Conservation (phyloP, 2,329 filamentous ascomycete species). For the Bertia moriformis region DNA sequence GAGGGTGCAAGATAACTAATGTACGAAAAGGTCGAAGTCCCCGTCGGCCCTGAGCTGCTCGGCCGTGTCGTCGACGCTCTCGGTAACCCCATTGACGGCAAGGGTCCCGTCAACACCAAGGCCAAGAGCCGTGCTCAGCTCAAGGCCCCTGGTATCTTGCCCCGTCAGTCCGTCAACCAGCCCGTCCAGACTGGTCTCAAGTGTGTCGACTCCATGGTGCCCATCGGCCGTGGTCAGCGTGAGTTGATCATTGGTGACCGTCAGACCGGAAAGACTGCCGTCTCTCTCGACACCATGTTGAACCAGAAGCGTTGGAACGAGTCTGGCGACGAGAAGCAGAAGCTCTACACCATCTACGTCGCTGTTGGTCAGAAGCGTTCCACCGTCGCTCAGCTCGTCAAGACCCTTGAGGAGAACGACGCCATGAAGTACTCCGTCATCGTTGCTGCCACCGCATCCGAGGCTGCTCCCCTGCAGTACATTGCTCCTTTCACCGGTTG, state of each 20-base stretch:
- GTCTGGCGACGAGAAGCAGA: slow-evolving; percentile 76
- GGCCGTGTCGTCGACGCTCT: slow-evolving; percentile 97
- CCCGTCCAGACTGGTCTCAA: slow-evolving; percentile 99
- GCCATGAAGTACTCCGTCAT: slow-evolving; percentile 96
- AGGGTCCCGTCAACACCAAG: slow-evolving; percentile 86
- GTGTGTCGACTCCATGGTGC: slow-evolving; percentile 98
- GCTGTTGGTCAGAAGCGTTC: slow-evolving; percentile 99
- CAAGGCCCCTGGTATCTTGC: slow-evolving; percentile 97
- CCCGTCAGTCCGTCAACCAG: slow-evolving; percentile 92
- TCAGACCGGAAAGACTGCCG: slow-evolving; percentile 99
- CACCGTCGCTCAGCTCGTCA: slow-evolving; percentile 96
- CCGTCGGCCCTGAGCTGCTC: slow-evolving; percentile 81
- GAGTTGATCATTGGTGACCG: slow-evolving; percentile 99
- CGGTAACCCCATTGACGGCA: slow-evolving; percentile 98
- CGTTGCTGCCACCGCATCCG: slow-evolving; percentile 90
- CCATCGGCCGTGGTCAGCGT: slow-evolving; percentile 99
- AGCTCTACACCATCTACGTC: slow-evolving; percentile 99
- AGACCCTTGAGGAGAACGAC: slow-evolving; percentile 99
- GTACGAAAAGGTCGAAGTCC: slow-evolving; percentile 77
- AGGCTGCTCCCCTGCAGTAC: slow-evolving; percentile 90
- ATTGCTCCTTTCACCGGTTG: slow-evolving; percentile 80
- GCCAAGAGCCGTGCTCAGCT: slow-evolving; percentile 92
- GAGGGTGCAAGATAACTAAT: background rate
- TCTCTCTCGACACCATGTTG: slow-evolving; percentile 92
- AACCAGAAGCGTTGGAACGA: slow-evolving; percentile 99